phyloP scores from a whole-genome alignment of 78 protist species.

The Polysphondylium violaceum region DNA sequence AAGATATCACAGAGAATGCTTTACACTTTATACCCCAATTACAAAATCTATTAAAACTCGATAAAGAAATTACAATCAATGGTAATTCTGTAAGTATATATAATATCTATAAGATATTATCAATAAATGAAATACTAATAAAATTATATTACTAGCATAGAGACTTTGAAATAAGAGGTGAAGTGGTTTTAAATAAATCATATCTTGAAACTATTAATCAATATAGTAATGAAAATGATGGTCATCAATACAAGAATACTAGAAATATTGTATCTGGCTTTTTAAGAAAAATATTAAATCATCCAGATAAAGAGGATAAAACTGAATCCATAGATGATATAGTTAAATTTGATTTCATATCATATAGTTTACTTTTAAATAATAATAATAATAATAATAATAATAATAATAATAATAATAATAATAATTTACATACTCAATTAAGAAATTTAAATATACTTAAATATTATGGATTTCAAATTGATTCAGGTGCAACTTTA shows the following conservation, averaged over 20 bases:
- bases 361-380: constrained; percentile 14
- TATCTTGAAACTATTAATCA: constrained; percentile 37
- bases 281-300: constrained; percentile 9
- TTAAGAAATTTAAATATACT: not conserved
- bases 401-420: not conserved
- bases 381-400: not conserved
- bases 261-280: constrained; percentile 77
- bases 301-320: not conserved
- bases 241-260: constrained; percentile 57
- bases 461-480: not conserved
- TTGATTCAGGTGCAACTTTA: constrained; percentile 12
- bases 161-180: constrained; percentile 78
- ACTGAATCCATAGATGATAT: not conserved
- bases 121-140: not conserved
- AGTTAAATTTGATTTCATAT: constrained; percentile 43
- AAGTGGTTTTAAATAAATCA: constrained; percentile 37
- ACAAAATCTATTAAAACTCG: not conserved
- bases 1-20: constrained; percentile 58
- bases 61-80: not conserved
- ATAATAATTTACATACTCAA: constrained; percentile 1
- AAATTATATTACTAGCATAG: not conserved
- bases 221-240: constrained; percentile 14
- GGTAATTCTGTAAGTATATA: not conserved
- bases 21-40: not conserved
- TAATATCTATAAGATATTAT: not conserved